A percentile compares a stretch with the other conserved stretches of the same genome.
Conservation (phyloP, 169 alveolate genomes). For the Cryptosporidium canis region DNA sequence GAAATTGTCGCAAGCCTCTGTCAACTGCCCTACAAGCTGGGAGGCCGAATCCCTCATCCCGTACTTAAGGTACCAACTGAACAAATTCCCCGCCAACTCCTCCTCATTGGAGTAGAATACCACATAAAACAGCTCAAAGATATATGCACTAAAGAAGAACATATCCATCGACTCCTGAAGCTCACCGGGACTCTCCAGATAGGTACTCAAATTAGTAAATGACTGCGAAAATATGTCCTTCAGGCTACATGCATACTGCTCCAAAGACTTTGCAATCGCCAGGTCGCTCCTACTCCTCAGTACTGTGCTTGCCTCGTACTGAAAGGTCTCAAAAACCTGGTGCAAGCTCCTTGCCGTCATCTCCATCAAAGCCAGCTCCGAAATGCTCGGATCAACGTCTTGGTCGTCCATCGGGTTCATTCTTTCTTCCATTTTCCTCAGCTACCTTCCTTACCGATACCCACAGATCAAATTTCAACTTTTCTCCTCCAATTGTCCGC, state of each 20-base stretch:
- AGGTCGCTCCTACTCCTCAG: slow-evolving; percentile 26
- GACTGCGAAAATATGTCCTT: slow-evolving; percentile 34
- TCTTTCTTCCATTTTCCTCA: neutral
- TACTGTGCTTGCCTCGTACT: slow-evolving; percentile 39
- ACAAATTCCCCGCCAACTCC: slow-evolving; percentile 1
- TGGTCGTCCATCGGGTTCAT: neutral
- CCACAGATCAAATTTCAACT: neutral
- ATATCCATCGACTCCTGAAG: slow-evolving; percentile 39
- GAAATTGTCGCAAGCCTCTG: slow-evolving; percentile 41
- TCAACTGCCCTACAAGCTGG: slow-evolving; percentile 12
- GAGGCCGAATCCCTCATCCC: slow-evolving; percentile 48
- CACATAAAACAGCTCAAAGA: slow-evolving; percentile 30
- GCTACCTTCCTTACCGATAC: neutral
- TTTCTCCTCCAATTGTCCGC: neutral
- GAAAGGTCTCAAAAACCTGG: slow-evolving; percentile 50
- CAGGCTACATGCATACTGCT: slow-evolving; percentile 20
- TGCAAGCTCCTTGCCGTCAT: slow-evolving; percentile 32
- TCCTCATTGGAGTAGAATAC: slow-evolving; percentile 35
- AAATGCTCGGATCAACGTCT: neutral
- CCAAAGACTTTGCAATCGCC: slow-evolving; percentile 26
- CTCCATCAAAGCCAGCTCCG: slow-evolving; percentile 33
- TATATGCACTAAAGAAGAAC: slow-evolving; percentile 59
- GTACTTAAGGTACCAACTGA: slow-evolving; percentile 53
- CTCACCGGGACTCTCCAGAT: neutral
- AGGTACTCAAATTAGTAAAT: slow-evolving; percentile 19